These are phyloP conservation scores for Diplodia seriata DNA, from an alignment of 2,329 filamentous ascomycete genomes.

Conservation along the genomic window DNA sequence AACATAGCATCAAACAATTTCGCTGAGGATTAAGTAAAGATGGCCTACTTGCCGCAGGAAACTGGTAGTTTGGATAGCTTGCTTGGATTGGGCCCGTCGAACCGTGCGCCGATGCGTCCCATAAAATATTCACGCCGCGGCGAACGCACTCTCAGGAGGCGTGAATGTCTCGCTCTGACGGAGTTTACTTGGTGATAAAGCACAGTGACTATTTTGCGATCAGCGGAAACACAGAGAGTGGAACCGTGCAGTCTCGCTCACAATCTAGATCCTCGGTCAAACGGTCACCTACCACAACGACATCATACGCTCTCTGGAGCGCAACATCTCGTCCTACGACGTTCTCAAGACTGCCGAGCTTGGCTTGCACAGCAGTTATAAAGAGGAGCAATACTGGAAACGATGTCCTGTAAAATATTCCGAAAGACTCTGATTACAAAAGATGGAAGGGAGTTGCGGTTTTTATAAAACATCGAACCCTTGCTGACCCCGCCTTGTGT, in stretches of 20 bases:
- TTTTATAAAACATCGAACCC: neutral
- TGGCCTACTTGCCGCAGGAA: neutral
- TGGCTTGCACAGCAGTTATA: neutral
- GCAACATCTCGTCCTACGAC: neutral
- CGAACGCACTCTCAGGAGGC: neutral
- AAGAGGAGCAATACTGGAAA: neutral
- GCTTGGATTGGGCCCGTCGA: neutral
- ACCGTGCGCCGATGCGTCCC: conserved; percentile 6
- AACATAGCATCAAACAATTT: too few species aligned
- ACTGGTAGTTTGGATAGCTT: neutral
- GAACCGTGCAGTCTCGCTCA: conserved; percentile 16
- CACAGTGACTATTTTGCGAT: conserved; percentile 32
- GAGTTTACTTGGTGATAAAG: conserved; percentile 38
- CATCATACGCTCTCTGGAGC: neutral
- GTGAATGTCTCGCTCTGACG: neutral
- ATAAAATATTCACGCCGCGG: neutral
- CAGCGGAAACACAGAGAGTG: neutral
- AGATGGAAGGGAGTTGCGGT: neutral
- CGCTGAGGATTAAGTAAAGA: too few species aligned
- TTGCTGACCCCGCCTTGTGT: neutral
- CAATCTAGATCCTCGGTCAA: conserved; percentile 42
- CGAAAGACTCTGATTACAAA: too few species aligned
- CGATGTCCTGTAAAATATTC: neutral
- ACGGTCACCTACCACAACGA: conserved; percentile 33
- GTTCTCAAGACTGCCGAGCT: neutral